Percentiles rank a stretch among this genome's conserved stretches.
These are phyloP conservation scores for Alternaria hordeiaustralica DNA, from an alignment of 2,329 filamentous ascomycete genomes.

Conservation along the genomic window DNA sequence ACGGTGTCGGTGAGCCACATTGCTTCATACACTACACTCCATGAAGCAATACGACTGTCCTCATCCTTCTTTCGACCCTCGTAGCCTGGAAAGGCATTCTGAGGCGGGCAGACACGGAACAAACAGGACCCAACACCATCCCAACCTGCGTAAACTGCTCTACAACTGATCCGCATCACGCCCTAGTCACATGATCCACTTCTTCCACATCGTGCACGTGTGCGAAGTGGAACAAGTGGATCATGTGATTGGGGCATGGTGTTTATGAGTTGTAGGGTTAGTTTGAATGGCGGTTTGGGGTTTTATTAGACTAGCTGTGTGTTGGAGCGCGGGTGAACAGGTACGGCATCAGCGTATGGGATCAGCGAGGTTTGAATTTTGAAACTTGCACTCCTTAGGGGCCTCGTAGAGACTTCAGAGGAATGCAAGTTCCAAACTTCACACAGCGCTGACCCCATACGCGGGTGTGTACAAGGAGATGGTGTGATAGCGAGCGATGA, in stretches of 20 bases:
- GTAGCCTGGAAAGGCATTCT: rapidly evolving
- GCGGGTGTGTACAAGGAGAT: neutral
- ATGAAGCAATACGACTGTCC: no score
- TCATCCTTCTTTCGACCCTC: neutral
- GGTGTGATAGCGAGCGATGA: no score
- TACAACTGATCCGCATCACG: neutral
- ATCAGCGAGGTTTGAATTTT: neutral
- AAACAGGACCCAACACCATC: neutral
- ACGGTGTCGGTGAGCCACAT: neutral
- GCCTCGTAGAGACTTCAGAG: neutral
- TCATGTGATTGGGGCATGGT: neutral
- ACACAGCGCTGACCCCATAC: neutral
- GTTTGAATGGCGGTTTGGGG: neutral
- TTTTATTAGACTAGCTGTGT: neutral
- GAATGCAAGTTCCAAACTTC: neutral
- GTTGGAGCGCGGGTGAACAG: no score
- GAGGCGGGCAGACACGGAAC: neutral
- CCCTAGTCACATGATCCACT: neutral
- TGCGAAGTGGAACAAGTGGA: neutral
- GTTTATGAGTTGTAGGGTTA: neutral
- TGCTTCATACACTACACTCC: no score
- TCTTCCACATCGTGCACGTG: neutral
- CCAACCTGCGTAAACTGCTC: neutral
- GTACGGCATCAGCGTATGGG: neutral
- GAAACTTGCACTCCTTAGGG: neutral